Evolutionary conservation across 192 early-diverging fungal genomes (phyloP).

Genomic region (Coemansia sp.): DNA sequence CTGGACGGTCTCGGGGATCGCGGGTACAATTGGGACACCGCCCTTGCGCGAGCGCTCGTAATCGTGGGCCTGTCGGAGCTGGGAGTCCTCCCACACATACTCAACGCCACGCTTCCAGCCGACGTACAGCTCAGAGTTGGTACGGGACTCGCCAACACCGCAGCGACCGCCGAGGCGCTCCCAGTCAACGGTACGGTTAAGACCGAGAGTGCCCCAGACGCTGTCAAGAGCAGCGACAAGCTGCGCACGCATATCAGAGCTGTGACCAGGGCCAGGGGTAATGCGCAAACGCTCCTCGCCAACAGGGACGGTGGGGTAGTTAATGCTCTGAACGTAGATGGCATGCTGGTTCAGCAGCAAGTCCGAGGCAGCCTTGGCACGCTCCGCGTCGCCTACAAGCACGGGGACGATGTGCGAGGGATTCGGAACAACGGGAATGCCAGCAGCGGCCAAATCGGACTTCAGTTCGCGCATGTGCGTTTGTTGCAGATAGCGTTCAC

Average conservation of each 20-base stretch:
- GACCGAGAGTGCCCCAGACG: conserved; percentile 84
- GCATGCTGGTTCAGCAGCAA: conserved; percentile 84
- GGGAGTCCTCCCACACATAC: conserved; percentile 49
- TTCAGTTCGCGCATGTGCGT: conserved; percentile 89
- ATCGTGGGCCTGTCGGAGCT: conserved; percentile 51
- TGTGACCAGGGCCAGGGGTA: conserved; percentile 97
- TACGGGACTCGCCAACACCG: conserved; percentile 72
- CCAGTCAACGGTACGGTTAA: conserved; percentile 88
- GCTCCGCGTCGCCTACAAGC: conserved; percentile 94
- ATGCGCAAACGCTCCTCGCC: conserved; percentile 98
- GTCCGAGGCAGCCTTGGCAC: conserved; percentile 90
- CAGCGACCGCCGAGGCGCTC: conserved; percentile 77
- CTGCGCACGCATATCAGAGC: conserved; percentile 71
- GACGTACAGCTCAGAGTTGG: conserved; percentile 40
- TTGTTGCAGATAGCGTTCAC: conserved; percentile 91
- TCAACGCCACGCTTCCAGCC: conserved; percentile 53
- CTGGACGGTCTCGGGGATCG: conserved; percentile 50
- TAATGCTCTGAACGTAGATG: conserved; percentile 99
- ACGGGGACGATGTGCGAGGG: conserved; percentile 99
- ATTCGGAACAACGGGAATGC: conserved; percentile 97
- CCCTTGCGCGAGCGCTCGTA: conserved; percentile 49
- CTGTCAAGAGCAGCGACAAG: conserved; percentile 80
- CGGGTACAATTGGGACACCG: conserved; percentile 33
- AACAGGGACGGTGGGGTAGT: conserved; percentile 93
- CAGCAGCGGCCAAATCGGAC: conserved; percentile 69